Evolutionary conservation across 2,329 filamentous ascomycete genomes (phyloP).

Genomic region (Juglanconis oblonga): DNA sequence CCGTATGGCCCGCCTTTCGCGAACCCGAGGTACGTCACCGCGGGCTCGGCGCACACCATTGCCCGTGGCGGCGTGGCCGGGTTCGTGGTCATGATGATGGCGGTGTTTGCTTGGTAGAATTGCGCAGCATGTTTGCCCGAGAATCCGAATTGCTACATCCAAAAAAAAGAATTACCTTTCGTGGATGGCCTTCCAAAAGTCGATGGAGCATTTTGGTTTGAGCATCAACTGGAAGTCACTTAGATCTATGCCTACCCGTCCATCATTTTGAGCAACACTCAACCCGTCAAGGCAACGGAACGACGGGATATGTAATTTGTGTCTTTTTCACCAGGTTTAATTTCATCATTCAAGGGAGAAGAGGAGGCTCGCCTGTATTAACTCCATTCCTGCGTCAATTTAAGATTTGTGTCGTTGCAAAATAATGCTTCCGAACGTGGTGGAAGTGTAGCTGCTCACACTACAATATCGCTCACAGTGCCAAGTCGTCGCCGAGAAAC

Average conservation of each 20-base stretch:
- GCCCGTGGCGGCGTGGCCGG: neutral
- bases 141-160: neutral
- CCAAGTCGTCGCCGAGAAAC: too few species aligned
- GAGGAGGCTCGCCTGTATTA: neutral
- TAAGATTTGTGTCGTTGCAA: neutral
- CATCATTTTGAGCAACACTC: neutral
- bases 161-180: neutral
- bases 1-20: neutral
- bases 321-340: neutral
- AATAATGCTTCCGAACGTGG: too few species aligned
- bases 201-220: neutral
- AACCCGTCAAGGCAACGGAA: neutral
- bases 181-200: neutral
- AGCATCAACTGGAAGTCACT: neutral
- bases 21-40: conserved; percentile 4
- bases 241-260: neutral
- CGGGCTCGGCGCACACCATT: conserved; percentile 3
- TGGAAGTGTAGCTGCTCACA: too few species aligned
- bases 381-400: neutral
- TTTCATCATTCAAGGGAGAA: neutral
- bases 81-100: neutral
- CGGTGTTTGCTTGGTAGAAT: neutral
- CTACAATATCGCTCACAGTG: too few species aligned
- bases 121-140: neutral
- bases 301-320: neutral